A percentile compares a stretch with the other conserved stretches of the same genome.
Evolutionary conservation across 148 eudicot species (phyloP).

Genomic region (Rhododendron simsii): DNA sequence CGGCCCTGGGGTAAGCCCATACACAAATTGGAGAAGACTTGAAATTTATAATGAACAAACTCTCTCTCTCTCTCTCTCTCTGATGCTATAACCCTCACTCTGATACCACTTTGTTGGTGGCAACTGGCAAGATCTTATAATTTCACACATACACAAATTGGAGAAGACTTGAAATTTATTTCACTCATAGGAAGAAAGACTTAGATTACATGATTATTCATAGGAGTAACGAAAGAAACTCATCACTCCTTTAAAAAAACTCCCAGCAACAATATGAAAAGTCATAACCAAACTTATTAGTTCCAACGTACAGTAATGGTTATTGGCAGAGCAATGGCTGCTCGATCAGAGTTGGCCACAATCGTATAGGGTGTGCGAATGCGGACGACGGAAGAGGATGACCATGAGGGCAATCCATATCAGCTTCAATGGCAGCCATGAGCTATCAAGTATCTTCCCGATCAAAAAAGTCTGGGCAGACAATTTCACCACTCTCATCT

Average conservation of each 20-base stretch:
- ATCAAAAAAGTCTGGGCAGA: slow-evolving; percentile 10
- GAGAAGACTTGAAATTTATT: not conserved
- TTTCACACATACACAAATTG: too few species aligned
- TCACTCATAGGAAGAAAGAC: not conserved
- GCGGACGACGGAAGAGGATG: not conserved
- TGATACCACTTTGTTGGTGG: not conserved
- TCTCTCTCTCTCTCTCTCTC: not conserved
- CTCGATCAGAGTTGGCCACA: slow-evolving; percentile 11
- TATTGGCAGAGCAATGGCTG: not conserved
- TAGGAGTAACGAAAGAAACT: not conserved
- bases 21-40: too few species aligned
- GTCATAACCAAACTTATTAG: too few species aligned
- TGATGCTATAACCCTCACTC: not conserved
- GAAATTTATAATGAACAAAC: too few species aligned
- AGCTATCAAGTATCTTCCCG: slow-evolving; percentile 9
- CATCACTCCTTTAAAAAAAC: too few species aligned
- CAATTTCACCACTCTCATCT: slow-evolving; percentile 9
- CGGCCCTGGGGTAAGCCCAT: too few species aligned
- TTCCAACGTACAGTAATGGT: not conserved
- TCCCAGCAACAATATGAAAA: too few species aligned
- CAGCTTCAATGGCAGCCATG: not conserved
- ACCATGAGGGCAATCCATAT: slow-evolving; percentile 6
- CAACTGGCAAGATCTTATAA: too few species aligned
- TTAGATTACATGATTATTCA: not conserved
- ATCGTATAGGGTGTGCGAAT: slow-evolving; percentile 7